Conservation (phyloP, 768 basidiomycete genomes). For the Pisolithus microcarpus region DNA sequence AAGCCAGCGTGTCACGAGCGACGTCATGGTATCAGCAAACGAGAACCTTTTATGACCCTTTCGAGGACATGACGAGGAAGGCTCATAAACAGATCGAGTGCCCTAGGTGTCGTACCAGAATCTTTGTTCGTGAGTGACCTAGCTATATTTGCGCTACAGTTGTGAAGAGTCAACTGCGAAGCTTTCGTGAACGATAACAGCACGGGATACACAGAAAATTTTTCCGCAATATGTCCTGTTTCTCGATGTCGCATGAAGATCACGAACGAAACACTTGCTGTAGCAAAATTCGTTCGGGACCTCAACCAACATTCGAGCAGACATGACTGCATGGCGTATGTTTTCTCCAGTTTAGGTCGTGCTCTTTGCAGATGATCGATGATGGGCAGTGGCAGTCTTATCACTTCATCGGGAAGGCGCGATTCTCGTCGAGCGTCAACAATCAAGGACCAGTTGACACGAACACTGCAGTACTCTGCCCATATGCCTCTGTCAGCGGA, state of each 20-base stretch:
- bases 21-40: constrained; percentile 20
- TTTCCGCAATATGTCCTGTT: constrained; percentile 31
- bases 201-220: constrained; percentile 44
- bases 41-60: constrained; percentile 27
- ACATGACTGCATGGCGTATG: constrained; percentile 31
- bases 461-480: constrained; percentile 15
- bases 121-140: constrained; percentile 27
- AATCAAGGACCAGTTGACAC: constrained; percentile 24
- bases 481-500: not conserved
- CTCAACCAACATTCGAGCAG: constrained; percentile 20
- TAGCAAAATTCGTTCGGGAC: constrained; percentile 38
- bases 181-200: constrained; percentile 35
- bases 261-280: constrained; percentile 34
- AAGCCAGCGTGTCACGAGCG: constrained; percentile 11
- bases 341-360: not conserved
- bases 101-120: constrained; percentile 27
- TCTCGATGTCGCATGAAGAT: constrained; percentile 34
- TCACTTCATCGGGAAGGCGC: constrained; percentile 18
- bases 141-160: not conserved
- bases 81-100: constrained; percentile 25
- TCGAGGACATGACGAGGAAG: constrained; percentile 26
- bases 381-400: constrained; percentile 29
- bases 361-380: not conserved
- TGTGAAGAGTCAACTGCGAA: constrained; percentile 12
- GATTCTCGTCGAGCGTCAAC: constrained; percentile 22